A percentile compares a stretch with the other conserved stretches of the same genome.
phyloP scores from a whole-genome alignment of 371 early-diverging fungal genomes.

The Coemansia sp. region DNA sequence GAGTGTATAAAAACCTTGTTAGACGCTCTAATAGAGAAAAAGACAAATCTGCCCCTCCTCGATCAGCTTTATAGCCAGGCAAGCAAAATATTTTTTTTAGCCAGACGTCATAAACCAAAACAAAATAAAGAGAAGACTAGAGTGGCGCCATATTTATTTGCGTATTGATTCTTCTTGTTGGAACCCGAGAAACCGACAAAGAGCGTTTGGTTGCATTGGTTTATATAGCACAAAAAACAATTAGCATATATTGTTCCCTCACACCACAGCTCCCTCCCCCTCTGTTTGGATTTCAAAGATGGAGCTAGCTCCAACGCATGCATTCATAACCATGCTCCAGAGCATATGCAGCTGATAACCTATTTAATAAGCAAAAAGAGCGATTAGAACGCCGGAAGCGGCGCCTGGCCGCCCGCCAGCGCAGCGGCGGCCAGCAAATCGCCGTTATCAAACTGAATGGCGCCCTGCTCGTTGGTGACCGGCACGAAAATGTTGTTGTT shows the following conservation, averaged over 20 bases:
- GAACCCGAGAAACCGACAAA: not conserved
- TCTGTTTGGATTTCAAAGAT: no score
- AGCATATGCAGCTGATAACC: no score
- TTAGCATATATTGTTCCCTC: no score
- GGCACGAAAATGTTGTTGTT: constrained; percentile 38
- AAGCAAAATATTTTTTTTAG: no score
- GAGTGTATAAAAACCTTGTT: no score
- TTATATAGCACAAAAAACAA: no score
- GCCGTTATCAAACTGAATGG: constrained; percentile 48
- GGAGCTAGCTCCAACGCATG: no score
- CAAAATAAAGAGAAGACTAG: not conserved
- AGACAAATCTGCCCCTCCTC: no score
- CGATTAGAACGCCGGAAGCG: not conserved
- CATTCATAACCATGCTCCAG: not conserved
- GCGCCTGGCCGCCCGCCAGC: constrained; percentile 9
- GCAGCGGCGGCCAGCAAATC: constrained; percentile 32
- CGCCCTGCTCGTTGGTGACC: constrained; percentile 35
- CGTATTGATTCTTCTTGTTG: not conserved
- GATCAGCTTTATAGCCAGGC: no score
- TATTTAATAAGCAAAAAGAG: not conserved
- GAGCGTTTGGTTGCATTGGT: no score
- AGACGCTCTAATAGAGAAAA: no score
- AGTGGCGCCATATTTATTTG: not conserved
- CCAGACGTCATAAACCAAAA: not conserved
- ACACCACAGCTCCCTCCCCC: no score